These are phyloP conservation scores for Penicillium hordei DNA, from an alignment of 2,329 filamentous ascomycete genomes.

Conservation along the genomic window DNA sequence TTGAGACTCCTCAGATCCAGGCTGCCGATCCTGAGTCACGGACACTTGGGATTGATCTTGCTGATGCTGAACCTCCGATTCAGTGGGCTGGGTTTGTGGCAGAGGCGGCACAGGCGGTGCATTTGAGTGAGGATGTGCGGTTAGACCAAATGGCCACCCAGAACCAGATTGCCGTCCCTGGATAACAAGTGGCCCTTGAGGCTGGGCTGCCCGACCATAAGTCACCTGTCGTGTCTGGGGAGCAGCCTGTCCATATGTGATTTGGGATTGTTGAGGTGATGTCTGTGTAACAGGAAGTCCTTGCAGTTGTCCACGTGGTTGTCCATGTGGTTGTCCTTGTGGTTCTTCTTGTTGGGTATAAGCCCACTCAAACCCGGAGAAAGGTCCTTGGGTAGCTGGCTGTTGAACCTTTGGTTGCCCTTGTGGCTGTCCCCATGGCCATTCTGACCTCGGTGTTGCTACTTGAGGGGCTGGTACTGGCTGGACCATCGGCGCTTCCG, in stretches of 20 bases:
- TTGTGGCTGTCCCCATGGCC: constrained; percentile 5
- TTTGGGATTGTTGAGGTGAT: not conserved
- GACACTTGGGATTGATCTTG: not conserved
- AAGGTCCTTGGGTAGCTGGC: not conserved
- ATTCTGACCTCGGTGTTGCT: not conserved
- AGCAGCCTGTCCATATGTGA: not conserved
- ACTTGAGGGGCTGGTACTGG: not conserved
- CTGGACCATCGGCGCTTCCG: not conserved
- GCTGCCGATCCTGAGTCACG: not conserved
- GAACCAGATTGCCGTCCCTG: constrained; percentile 8
- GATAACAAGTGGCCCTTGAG: constrained; percentile 1
- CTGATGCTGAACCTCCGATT: not conserved
- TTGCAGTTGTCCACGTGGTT: not conserved
- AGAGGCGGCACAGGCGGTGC: not conserved
- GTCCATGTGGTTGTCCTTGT: not conserved
- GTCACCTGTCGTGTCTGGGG: not conserved
- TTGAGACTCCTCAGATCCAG: not conserved
- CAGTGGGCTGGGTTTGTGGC: not conserved
- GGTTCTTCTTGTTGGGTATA: not conserved
- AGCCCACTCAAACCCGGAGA: constrained; percentile 2
- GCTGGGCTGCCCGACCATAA: not conserved
- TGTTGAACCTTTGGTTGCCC: not conserved
- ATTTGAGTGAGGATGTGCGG: constrained; percentile 2
- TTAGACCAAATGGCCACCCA: constrained; percentile 6
- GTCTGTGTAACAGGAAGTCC: not conserved